Evolutionary conservation across 306 rosid species (phyloP), one percentile per base, ranked within the genome.

Genomic region (Cicer bijugum): DNA sequence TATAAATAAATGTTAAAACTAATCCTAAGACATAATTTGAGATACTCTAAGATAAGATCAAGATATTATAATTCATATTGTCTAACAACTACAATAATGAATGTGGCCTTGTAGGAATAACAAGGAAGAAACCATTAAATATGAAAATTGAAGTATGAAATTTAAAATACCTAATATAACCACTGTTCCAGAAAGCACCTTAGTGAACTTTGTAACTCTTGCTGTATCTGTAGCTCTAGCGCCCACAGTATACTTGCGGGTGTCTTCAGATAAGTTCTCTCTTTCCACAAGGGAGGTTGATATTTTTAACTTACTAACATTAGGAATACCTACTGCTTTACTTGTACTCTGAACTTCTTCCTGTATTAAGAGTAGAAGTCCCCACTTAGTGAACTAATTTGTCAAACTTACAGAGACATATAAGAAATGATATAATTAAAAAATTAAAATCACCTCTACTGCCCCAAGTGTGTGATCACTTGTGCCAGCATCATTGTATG

Each of bases 151-250:
- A 76, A 58, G 63, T 3, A 46, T 2, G 64, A 20, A 77, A 71
- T 9, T 35, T 48, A 51, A 67, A 59, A 55, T 88, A 91, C 98
- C 98, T 86, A 89, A 77, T 73, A 86, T 81, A 68, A 88, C 85
- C 59, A 91, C 87, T 19, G 96, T 88, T 83, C 86, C 96, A 5
- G 97, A 89, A 76, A 93, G 97, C 77, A 82, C 90, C 84, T 85
- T 93, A 10, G 80, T 88, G 88, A 91, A 91, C 86, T 91, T 93
- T 76, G 74, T 61, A 47, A 93, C 86, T 76, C 97, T 87, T n/a
- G 98, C 90, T 55, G 97, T 85, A 79, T 93, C 98, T 14, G 96
- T 89, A 74, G 98, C 92, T 83, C 98, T 89, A 42, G 92, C 88
- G 45, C 98, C 93, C 72, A 84, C 58, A 39, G 85, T 20, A 65